These are phyloP conservation scores for Chrysoporthe puriensis DNA, from an alignment of 2,329 filamentous ascomycete genomes.

Conservation along the genomic window DNA sequence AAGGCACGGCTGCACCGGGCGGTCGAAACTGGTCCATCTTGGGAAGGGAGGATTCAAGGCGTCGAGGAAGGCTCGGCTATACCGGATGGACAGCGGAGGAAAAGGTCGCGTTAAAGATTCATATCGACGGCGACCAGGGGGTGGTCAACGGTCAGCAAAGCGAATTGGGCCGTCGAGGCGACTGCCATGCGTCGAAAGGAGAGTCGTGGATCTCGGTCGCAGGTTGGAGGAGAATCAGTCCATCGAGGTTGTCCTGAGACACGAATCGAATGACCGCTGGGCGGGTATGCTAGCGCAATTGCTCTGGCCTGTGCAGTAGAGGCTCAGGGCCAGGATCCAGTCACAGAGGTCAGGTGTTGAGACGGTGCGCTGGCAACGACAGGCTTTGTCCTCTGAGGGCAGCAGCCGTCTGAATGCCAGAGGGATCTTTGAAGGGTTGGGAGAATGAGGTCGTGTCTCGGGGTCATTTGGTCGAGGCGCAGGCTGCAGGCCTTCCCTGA, in stretches of 20 bases:
- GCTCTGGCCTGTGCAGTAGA: not conserved
- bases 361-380: not conserved
- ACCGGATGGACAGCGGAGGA: not conserved
- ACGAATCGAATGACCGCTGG: slow-evolving; percentile 25
- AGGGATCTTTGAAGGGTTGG: not conserved
- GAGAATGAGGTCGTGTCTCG: not conserved
- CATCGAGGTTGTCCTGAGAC: slow-evolving; percentile 26
- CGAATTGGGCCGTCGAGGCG: slow-evolving; percentile 8
- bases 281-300: not conserved
- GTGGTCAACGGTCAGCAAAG: slow-evolving; percentile 18
- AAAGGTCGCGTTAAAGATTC: slow-evolving; percentile 11
- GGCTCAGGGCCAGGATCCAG: not conserved
- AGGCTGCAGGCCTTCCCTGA: too few species aligned
- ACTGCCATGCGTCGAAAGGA: slow-evolving; percentile 1
- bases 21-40: slow-evolving; percentile 27
- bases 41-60: slow-evolving; percentile 10
- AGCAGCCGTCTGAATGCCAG: not conserved
- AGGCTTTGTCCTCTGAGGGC: slow-evolving; percentile 2
- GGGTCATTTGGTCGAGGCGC: not conserved
- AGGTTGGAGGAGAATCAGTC: slow-evolving; percentile 26
- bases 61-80: not conserved
- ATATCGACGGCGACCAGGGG: slow-evolving; percentile 14
- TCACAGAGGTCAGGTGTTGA: not conserved
- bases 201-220: slow-evolving; percentile 23
- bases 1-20: slow-evolving; percentile 18